Evolutionary conservation across 495 filamentous ascomycete species (phyloP).

Genomic region (Aspergillus incahuasiensis): DNA sequence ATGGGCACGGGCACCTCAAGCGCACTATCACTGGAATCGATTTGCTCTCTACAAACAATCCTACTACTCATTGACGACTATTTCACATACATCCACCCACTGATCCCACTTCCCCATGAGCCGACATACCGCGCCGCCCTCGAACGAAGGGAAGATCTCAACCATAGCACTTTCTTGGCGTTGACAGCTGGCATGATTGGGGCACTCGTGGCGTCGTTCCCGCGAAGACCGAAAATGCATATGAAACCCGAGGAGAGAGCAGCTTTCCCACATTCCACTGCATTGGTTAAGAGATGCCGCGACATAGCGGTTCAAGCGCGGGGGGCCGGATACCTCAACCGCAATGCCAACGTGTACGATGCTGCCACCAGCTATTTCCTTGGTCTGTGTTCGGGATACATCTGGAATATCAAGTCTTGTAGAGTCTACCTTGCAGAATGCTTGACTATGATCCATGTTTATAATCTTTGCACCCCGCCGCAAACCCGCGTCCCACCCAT

Average conservation of each 20-base stretch:
- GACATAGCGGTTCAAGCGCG: slow-evolving; percentile 66
- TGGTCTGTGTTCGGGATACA: slow-evolving; percentile 64
- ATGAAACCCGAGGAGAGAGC: slow-evolving; percentile 55
- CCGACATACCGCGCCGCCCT: slow-evolving; percentile 75
- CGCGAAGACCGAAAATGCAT: slow-evolving; percentile 66
- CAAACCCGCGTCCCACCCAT: slow-evolving; percentile 21
- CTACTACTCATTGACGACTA: slow-evolving; percentile 76
- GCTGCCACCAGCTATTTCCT: slow-evolving; percentile 83
- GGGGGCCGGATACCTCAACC: slow-evolving; percentile 62
- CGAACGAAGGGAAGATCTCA: slow-evolving; percentile 62
- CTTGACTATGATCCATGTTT: slow-evolving; percentile 62
- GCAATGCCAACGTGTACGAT: slow-evolving; percentile 68
- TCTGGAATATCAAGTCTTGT: slow-evolving; percentile 60
- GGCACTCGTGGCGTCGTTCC: slow-evolving; percentile 71
- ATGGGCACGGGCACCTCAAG: slow-evolving; percentile 21
- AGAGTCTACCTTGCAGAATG: slow-evolving; percentile 70
- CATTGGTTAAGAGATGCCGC: slow-evolving; percentile 69
- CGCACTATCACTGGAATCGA: slow-evolving; percentile 59
- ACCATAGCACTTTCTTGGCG: slow-evolving; percentile 65
- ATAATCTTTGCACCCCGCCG: slow-evolving; percentile 54
- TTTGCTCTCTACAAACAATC: slow-evolving; percentile 64
- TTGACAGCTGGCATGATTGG: slow-evolving; percentile 80
- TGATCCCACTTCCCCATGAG: slow-evolving; percentile 83
- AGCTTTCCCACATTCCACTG: slow-evolving; percentile 59
- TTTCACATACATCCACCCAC: slow-evolving; percentile 83